phyloP scores from a whole-genome alignment of 2,329 filamentous ascomycete species.

The Fusarium penzigii region DNA sequence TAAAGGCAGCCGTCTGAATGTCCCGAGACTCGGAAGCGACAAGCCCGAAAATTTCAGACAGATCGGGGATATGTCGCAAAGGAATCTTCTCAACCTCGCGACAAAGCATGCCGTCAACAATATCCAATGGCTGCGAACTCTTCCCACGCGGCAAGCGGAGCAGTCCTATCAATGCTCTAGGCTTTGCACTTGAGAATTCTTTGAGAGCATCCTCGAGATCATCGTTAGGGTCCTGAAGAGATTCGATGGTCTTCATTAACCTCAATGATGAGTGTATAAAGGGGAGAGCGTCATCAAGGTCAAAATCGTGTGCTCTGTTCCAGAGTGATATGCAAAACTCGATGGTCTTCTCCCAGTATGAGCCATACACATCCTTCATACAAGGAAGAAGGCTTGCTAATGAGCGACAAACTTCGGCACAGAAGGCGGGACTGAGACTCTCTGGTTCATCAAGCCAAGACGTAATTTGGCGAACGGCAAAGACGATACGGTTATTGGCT shows the following conservation, averaged over 20 bases:
- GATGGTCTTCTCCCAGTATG: conserved; percentile 75
- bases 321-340: conserved; percentile 61
- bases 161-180: conserved; percentile 60
- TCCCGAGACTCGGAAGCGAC: conserved; percentile 73
- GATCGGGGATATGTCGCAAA: conserved; percentile 60
- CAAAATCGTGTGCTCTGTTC: conserved; percentile 46
- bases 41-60: conserved; percentile 71
- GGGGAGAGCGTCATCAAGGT: conserved; percentile 54
- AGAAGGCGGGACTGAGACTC: conserved; percentile 44
- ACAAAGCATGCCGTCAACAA: conserved; percentile 74
- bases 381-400: conserved; percentile 66
- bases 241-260: conserved; percentile 64
- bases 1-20: conserved; percentile 80
- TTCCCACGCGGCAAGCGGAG: conserved; percentile 54
- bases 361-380: conserved; percentile 81
- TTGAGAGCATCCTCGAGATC: conserved; percentile 77
- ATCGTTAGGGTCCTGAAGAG: conserved; percentile 75
- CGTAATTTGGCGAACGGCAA: conserved; percentile 77
- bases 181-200: conserved; percentile 57
- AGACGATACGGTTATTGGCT: conserved; percentile 71
- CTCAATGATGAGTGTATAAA: conserved; percentile 73
- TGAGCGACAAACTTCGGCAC: conserved; percentile 55
- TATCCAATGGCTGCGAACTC: conserved; percentile 65
- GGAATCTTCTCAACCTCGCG: conserved; percentile 68
- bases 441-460: conserved; percentile 64